Evolutionary conservation across 306 rosid genomes (phyloP), one percentile per base, ranked within the genome.

Genomic region (Cicer chorassanicum): DNA sequence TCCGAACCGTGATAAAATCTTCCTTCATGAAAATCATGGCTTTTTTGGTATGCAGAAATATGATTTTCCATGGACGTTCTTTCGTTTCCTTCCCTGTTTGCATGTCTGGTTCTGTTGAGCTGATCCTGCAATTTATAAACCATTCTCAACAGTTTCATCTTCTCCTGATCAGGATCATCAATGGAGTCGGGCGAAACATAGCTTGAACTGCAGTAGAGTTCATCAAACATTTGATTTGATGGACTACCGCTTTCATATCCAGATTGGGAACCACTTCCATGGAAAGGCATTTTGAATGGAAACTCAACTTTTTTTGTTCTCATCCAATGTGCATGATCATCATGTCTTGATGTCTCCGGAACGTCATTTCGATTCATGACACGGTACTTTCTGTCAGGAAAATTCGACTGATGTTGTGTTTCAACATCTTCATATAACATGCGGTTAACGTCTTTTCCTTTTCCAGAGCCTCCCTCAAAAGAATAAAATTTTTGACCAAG

Each of bases 81-180:
- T 78, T 82, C 88, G 57, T 73, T 70, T 16, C 72, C 76, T 16
- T 79, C 87, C 34, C 55, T 85, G 39, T 79, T 82, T 21, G 73
- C 53, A 62, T 57, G 74, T 79, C 70, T 65, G 65, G 85, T 81
- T 72, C 72, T 80, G 81, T 83, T 78, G 70, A 90, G 87, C 77
- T 89, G 89, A 73, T 90, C 80, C 86, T 92, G 95, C 93, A 94
- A 57, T 77, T 88, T 92, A 76, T 83, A 69, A 65, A 90, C 82
- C 87, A 95, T 88, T 82, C 84, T 84, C 85, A 95, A 55, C 72
- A 95, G 75, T 72, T 79, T 85, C 86, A 82, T 57, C 91, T 89
- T 88, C 79, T 89, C 90, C 29, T 82, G 91, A 53, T 85, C 95
- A 76, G 86, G 86, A 53, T 86, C 87, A 68, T 80, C 87, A 18